Percentiles rank a stretch among this genome's conserved stretches.
Conservation (phyloP, 208 protist genomes). For the Wallacemonas collosoma region DNA sequence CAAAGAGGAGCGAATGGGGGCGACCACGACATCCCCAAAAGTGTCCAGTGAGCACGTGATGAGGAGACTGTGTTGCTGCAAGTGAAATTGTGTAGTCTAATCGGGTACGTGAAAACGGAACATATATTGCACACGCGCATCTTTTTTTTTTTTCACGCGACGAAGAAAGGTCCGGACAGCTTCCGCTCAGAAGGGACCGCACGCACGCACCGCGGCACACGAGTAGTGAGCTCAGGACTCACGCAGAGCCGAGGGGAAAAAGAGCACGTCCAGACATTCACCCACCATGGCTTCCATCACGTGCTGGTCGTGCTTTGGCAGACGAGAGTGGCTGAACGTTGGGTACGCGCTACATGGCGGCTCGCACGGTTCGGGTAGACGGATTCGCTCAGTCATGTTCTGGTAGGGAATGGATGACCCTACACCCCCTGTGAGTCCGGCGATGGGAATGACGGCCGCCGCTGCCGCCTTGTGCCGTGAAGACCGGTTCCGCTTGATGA, state of each 20-base stretch:
- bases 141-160: too few relatives aligned
- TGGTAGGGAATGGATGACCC: slow-evolving; percentile 5
- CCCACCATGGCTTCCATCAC: slow-evolving; percentile 68
- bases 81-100: too few relatives aligned
- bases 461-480: slow-evolving; percentile 10
- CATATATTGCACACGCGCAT: too few relatives aligned
- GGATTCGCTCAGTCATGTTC: neutral
- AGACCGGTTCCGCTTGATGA: slow-evolving; percentile 70
- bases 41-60: too few relatives aligned
- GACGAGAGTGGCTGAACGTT: slow-evolving; percentile 47
- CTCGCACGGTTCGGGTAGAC: neutral
- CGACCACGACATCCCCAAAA: too few relatives aligned
- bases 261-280: slow-evolving; percentile 66
- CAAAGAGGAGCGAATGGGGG: too few relatives aligned
- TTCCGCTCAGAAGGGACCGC: neutral
- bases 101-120: too few relatives aligned
- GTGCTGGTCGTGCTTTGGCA: slow-evolving; percentile 76
- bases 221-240: neutral
- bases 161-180: neutral
- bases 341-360: slow-evolving; percentile 72
- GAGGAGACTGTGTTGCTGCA: too few relatives aligned
- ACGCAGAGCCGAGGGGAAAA: slow-evolving; percentile 37
- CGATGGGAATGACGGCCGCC: slow-evolving; percentile 13
- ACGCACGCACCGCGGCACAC: neutral
- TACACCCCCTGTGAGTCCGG: slow-evolving; percentile 1